phyloP scores from a whole-genome alignment of 345 rosid species.

The Eucalyptus pauciflora region DNA sequence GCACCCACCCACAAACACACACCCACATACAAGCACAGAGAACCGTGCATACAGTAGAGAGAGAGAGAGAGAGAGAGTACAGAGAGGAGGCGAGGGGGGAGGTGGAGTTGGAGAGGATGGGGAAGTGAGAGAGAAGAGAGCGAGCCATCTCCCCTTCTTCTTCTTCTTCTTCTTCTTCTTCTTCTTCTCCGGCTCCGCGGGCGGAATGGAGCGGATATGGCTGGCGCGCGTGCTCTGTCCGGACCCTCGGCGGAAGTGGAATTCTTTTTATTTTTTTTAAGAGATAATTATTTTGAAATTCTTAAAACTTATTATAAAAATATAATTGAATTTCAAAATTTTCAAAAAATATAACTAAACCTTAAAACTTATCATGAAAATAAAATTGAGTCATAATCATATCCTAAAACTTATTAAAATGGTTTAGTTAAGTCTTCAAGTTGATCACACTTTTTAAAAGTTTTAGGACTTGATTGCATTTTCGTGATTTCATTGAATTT shows the following conservation, averaged over 20 bases:
- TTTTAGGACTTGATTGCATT: fast-evolving
- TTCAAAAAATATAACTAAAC: fast-evolving
- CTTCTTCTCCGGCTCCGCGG: not conserved
- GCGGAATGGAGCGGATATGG: not conserved
- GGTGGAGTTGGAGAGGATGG: not conserved
- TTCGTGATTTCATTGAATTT: fast-evolving
- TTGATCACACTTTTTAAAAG: fast-evolving
- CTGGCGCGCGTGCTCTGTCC: not conserved
- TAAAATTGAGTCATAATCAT: fast-evolving
- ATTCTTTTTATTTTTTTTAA: not conserved
- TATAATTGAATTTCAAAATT: fast-evolving
- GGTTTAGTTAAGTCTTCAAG: fast-evolving
- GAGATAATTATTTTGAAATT: fast-evolving
- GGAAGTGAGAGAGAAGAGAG: not conserved
- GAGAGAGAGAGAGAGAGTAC: not conserved
- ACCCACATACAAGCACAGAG: not conserved
- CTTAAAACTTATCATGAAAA: fast-evolving
- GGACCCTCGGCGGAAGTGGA: not conserved
- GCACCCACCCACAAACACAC: not conserved
- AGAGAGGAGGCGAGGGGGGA: not conserved
- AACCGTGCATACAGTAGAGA: not conserved
- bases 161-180: not conserved
- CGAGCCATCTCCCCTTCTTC: not conserved
- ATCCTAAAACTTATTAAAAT: no score
- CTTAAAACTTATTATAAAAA: no score